Conservation (phyloP, 108 stramenopile species). For the Thalassiosira profunda region DNA sequence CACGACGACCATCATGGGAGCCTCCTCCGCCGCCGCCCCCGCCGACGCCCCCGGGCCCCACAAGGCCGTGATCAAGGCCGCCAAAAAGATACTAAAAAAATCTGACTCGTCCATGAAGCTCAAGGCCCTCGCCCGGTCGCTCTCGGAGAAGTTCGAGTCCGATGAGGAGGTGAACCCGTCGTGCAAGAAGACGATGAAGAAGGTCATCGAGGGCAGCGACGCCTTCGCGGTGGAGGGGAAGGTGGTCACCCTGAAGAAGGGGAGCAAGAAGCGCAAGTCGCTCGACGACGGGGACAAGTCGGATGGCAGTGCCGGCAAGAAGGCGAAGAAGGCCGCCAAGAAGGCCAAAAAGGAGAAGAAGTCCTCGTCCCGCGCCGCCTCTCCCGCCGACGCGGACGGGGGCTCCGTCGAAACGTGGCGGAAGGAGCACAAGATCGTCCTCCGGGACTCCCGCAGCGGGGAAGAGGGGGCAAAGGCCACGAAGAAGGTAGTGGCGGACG, state of each 20-base stretch:
- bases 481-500: constrained; percentile 34
- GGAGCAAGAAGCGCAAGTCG: constrained; percentile 36
- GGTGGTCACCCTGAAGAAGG: constrained; percentile 47
- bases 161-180: constrained; percentile 27
- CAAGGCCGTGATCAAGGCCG: constrained; percentile 61
- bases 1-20: constrained; percentile 47
- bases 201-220: constrained; percentile 63
- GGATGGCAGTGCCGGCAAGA: constrained; percentile 8
- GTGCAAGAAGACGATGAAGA: constrained; percentile 54
- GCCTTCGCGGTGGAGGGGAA: constrained; percentile 78
- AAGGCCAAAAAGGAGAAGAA: constrained; percentile 59
- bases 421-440: constrained; percentile 83
- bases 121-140: constrained; percentile 65
- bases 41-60: neutral
- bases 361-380: constrained; percentile 26
- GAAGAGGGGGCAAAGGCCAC: constrained; percentile 59
- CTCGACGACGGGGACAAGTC: neutral
- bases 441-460: constrained; percentile 67
- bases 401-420: constrained; percentile 70
- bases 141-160: constrained; percentile 58
- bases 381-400: constrained; percentile 12
- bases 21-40: neutral
- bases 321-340: constrained; percentile 47
- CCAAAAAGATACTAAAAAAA: constrained; percentile 78
- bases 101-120: constrained; percentile 76